Evolutionary conservation across 2,329 filamentous ascomycete species (phyloP), one percentile per base, ranked within the genome.

Genomic region (Sporothrix protearum): DNA sequence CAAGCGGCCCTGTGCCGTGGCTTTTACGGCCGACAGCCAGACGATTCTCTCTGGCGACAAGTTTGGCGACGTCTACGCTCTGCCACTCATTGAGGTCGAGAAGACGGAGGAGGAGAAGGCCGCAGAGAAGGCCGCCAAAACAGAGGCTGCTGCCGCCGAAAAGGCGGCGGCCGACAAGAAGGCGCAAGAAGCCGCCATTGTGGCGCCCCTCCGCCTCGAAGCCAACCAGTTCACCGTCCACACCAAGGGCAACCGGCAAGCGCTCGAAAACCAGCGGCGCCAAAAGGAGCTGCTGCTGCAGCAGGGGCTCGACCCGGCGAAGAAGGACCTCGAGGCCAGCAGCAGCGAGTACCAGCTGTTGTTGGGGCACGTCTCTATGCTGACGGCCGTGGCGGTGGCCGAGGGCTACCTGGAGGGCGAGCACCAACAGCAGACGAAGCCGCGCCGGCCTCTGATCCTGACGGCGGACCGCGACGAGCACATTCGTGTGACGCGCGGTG

Each of bases 321-420:
- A 77, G 2, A 73, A 76, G 2, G 75, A 76, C 16, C 80, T 81
- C 72, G 71, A 77, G 16, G 64, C 72, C 69, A 51, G 71, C 39
- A 80, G 79, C 39, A 7, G 78, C 77, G 36, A 76, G 55, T 73
- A 68, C 71, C 74, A 33, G 61, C 84, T 97, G 0, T 84, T 97
- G 8, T 88, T 99, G 0, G 96, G 96, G 14, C 96, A 99, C 81
- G 96, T 99, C 16, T 97, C 95, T 0, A 92, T 98, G 88, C 87
- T 99, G 67, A 97, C 94, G 1, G 90, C 93, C 77, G 79, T 97
- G 68, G 80, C 84, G 2, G 83, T 88, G 55, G 85, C 84, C 6
- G 84, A 77, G 78, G 84, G 75, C 74, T 82, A 75, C 73, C 79
- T 76, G 30, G 53, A 69, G 57, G 74, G 75, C 9, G 75, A 30